Base-by-base conservation (phyloP, 192 early-diverging fungal genomes). In the Coemansia sp. region DNA sequence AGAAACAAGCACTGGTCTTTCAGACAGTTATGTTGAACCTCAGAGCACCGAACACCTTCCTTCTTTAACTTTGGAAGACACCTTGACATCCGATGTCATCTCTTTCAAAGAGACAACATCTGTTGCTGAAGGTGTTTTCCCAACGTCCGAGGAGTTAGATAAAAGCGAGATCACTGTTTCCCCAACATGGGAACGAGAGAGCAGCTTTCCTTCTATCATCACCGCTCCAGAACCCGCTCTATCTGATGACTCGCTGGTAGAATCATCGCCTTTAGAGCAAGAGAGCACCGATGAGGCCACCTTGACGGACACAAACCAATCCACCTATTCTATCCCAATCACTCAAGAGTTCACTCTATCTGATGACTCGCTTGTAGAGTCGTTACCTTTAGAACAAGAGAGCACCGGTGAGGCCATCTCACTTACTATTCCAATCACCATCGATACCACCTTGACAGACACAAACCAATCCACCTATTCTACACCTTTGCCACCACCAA, bases 401-500 rank as follows among this genome's bases (percentile, higher is more conserved):
- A 40, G 37, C 61, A 63, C 3, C 32, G 37, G 42, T 37, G 41
- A 71, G 26, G 26, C 26, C 26, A 26, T 3, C 3, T 26, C 26
- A 72, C 66, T 58, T 68, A 68, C 66, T 61, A 48, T 51, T 47
- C 62, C 65, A 48, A 68, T 46, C 48, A 41, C 45, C 46, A 64
- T 63, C 48, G 26, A 26, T 26, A 45, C 47, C 63, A 51, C 36
- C 56, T 10, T 45, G 55, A 39, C 39, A 45, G 40, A 41, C 40
- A 16, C 39, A 26, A 16, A 18, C 37, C 54, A 48, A 37, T 40
- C 60, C 45, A 42, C 54, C 26, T 18, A 58, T 3, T 36, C 49
- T 8, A 26, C 26, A 26, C 26, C 26, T 26, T 41, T 15, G 21
- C 26, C 60, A 40, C 22, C 5, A 40, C 52, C 21, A 40, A 61